Percentiles rank a stretch among this genome's conserved stretches.
Conservation (phyloP, 78 protist species). For the Cavenderia fasciculata region DNA sequence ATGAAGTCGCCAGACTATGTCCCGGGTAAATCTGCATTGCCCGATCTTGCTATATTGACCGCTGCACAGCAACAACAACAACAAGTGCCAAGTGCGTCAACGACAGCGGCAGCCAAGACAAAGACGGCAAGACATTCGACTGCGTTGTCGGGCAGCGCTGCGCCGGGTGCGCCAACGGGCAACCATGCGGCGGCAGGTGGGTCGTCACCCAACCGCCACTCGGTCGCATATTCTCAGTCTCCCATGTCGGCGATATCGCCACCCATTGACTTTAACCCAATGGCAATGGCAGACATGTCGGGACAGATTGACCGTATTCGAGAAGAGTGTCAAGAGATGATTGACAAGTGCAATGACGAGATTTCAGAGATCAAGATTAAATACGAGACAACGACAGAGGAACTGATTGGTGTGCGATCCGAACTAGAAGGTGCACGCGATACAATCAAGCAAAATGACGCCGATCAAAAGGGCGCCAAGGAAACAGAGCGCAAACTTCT, state of each 20-base stretch:
- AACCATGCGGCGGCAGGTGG: neutral
- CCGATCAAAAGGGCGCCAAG: neutral
- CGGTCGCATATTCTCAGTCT: neutral
- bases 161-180: neutral
- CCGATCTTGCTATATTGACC: neutral
- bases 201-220: neutral
- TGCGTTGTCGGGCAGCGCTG: neutral
- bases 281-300: constrained; percentile 54
- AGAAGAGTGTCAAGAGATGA: constrained; percentile 29
- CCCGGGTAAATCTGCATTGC: constrained; percentile 13
- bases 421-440: constrained; percentile 14
- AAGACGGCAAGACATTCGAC: constrained; percentile 1
- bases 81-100: neutral
- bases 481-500: constrained; percentile 37
- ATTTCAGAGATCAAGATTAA: constrained; percentile 49
- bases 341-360: constrained; percentile 69
- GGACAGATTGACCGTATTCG: constrained; percentile 47
- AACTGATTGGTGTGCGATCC: neutral
- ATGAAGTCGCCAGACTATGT: constrained; percentile 52
- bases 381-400: constrained; percentile 6
- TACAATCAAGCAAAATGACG: neutral
- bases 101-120: neutral
- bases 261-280: constrained; percentile 29
- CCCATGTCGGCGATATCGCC: neutral
- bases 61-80: neutral